phyloP scores from a whole-genome alignment of 352 stramenopile species.

The Phytophthora ohioensis region DNA sequence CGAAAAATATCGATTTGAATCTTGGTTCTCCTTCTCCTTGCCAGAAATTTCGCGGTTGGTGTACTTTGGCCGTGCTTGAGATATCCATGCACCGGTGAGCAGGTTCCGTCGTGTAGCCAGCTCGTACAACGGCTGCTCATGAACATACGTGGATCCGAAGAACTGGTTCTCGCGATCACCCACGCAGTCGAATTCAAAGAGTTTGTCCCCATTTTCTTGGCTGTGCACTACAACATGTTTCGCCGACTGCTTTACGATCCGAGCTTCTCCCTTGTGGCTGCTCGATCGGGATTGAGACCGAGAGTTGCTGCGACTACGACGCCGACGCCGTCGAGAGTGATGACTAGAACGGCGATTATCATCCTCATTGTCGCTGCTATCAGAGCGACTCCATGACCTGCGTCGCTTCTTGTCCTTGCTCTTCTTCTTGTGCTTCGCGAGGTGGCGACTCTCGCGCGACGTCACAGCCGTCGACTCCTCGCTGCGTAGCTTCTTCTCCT shows the following conservation, averaged over 20 bases:
- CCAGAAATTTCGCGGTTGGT: not conserved
- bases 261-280: constrained; percentile 12
- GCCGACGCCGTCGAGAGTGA: constrained; percentile 16
- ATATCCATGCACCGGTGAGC: constrained; percentile 54
- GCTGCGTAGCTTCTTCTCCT: constrained; percentile 23
- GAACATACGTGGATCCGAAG: constrained; percentile 71
- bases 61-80: constrained; percentile 18
- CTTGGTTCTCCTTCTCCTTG: constrained; percentile 13
- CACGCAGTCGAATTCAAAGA: constrained; percentile 73
- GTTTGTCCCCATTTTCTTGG: constrained; percentile 27
- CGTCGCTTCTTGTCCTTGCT: constrained; percentile 42
- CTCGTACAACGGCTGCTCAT: constrained; percentile 71
- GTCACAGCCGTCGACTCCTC: constrained; percentile 14
- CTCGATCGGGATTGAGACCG: constrained; percentile 17
- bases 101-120: constrained; percentile 63
- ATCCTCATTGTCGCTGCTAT: constrained; percentile 26
- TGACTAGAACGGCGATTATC: not conserved
- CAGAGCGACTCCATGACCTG: constrained; percentile 21
- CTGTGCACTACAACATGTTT: constrained; percentile 17
- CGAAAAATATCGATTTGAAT: constrained; percentile 65
- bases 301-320: constrained; percentile 24
- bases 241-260: constrained; percentile 18
- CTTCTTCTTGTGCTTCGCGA: constrained; percentile 48
- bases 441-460: constrained; percentile 24
- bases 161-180: constrained; percentile 77